These are phyloP conservation scores for Fusarium concolor DNA, from an alignment of 2,329 filamentous ascomycete genomes.

Conservation along the genomic window DNA sequence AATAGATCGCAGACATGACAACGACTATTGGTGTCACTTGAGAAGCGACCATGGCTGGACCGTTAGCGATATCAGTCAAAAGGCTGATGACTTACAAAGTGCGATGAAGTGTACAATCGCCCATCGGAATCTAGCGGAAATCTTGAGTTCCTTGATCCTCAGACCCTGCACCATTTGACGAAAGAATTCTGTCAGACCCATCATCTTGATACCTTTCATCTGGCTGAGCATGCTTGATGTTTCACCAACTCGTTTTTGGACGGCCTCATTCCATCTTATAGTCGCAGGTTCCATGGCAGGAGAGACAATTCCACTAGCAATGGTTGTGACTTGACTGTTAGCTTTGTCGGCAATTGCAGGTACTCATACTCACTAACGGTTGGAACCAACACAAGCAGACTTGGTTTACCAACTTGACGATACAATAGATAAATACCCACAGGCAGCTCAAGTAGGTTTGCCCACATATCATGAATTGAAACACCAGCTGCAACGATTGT, in stretches of 20 bases:
- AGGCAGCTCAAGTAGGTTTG: slow-evolving; percentile 52
- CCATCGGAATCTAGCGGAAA: slow-evolving; percentile 53
- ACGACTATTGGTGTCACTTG: slow-evolving; percentile 49
- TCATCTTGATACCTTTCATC: slow-evolving; percentile 60
- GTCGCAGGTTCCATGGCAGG: slow-evolving; percentile 50
- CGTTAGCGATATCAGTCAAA: neutral
- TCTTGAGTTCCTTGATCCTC: slow-evolving; percentile 52
- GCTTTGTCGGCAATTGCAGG: rapidly evolving
- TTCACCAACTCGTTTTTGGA: slow-evolving; percentile 55
- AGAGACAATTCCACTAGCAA: slow-evolving; percentile 38
- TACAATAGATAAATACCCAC: slow-evolving; percentile 54
- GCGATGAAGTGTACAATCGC: slow-evolving; percentile 50
- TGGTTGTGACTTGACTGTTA: slow-evolving; percentile 33
- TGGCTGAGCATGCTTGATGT: slow-evolving; percentile 55
- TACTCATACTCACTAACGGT: slow-evolving; percentile 38
- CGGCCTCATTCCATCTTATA: slow-evolving; percentile 54
- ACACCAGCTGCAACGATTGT: slow-evolving; percentile 45
- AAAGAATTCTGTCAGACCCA: slow-evolving; percentile 53
- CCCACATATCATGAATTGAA: slow-evolving; percentile 54
- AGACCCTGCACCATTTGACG: slow-evolving; percentile 50
- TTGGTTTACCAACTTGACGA: slow-evolving; percentile 49
- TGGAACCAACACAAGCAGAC: slow-evolving; percentile 47
- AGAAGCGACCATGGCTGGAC: slow-evolving; percentile 43
- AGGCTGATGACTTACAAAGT: slow-evolving; percentile 40
- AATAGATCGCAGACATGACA: slow-evolving; percentile 51